phyloP scores from a whole-genome alignment of 2,329 filamentous ascomycete species.

The Microascus cirrosus region DNA sequence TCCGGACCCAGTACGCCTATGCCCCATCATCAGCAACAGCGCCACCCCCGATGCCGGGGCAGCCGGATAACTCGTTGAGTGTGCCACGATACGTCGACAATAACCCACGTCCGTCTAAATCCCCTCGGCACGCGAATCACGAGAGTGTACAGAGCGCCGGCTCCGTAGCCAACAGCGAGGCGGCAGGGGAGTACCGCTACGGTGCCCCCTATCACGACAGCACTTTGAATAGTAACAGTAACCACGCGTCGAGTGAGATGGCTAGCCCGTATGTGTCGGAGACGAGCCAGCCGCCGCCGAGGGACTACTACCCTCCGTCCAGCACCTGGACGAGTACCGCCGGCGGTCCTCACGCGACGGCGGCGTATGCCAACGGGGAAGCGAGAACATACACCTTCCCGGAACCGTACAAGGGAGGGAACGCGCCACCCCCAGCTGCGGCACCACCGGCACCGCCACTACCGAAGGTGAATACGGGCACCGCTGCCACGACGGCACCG shows the following conservation, averaged over 20 bases:
- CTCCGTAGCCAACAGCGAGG: constrained; percentile 36
- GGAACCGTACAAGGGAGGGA: constrained; percentile 33
- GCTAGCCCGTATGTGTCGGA: constrained; percentile 13
- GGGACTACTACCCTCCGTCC: constrained; percentile 43
- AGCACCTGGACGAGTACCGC: constrained; percentile 40
- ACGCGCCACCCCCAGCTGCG: constrained; percentile 11
- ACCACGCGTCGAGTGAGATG: constrained; percentile 14
- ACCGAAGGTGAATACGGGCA: constrained; percentile 9
- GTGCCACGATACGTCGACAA: constrained; percentile 47
- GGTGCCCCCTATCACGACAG: constrained; percentile 30
- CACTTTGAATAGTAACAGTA: constrained; percentile 13
- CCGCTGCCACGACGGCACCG: constrained; percentile 5
- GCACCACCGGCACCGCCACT: constrained; percentile 26
- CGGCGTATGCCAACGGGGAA: constrained; percentile 33
- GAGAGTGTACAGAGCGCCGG: constrained; percentile 39
- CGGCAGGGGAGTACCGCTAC: constrained; percentile 45
- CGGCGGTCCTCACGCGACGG: constrained; percentile 18
- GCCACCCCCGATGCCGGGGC: constrained; percentile 27
- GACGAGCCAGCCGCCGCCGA: constrained; percentile 14
- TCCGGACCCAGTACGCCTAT: constrained; percentile 46
- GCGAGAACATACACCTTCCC: constrained; percentile 36
- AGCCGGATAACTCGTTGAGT: constrained; percentile 33
- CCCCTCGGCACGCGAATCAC: constrained; percentile 41
- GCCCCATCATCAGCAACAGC: constrained; percentile 33
- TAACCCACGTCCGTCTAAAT: constrained; percentile 43